Percentiles rank a stretch among this genome's conserved stretches.
phyloP scores from a whole-genome alignment of 2,329 filamentous ascomycete genomes.

The Neofusicoccum parvum region DNA sequence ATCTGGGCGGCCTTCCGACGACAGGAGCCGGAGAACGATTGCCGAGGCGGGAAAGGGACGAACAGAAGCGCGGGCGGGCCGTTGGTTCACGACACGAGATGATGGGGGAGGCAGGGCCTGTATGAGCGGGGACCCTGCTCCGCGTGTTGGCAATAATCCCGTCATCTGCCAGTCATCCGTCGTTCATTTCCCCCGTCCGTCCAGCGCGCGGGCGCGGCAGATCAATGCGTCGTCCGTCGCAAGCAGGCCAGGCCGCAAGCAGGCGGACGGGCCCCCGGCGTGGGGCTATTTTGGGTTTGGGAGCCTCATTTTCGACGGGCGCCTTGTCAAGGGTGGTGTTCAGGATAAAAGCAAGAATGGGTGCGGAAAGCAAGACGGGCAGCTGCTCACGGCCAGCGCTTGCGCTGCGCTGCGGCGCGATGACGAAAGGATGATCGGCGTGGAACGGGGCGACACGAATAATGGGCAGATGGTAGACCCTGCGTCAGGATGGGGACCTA shows the following conservation, averaged over 20 bases:
- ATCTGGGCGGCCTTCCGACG: background rate
- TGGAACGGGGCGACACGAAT: constrained; percentile 8
- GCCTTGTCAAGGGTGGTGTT: too few species aligned
- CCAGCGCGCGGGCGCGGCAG: background rate
- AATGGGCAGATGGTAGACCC: constrained; percentile 14
- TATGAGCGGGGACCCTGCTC: background rate
- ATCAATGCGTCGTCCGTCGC: too few species aligned
- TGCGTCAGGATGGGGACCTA: background rate
- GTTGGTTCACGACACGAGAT: background rate
- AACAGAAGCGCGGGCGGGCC: background rate
- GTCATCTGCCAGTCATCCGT: background rate
- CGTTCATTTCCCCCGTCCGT: background rate
- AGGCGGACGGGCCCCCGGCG: too few species aligned
- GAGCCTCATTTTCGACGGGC: too few species aligned
- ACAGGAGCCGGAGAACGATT: background rate
- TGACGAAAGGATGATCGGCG: constrained; percentile 16
- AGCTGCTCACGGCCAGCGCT: background rate
- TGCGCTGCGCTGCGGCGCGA: background rate
- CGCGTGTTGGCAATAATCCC: background rate
- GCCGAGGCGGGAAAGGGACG: background rate
- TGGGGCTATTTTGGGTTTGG: too few species aligned
- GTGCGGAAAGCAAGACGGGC: background rate
- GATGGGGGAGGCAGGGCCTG: background rate
- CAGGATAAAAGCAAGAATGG: too few species aligned
- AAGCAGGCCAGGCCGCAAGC: too few species aligned